Percentiles rank a stretch among this genome's conserved stretches.
Evolutionary conservation across 1,139 yeast species (phyloP).

Genomic region (Blastobotrys apis): DNA sequence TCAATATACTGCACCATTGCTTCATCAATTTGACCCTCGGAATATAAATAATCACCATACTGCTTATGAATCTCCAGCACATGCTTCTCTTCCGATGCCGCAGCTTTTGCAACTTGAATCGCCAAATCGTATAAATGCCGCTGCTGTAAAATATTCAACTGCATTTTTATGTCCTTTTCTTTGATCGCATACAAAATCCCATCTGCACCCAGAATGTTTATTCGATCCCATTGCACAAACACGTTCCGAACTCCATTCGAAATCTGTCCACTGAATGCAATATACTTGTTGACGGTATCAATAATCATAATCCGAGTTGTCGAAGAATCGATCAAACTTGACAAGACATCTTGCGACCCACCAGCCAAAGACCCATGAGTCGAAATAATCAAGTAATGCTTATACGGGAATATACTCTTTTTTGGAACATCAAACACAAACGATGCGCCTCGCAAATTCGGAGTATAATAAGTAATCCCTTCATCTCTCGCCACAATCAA

Average conservation of each 20-base stretch:
- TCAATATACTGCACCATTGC: slow-evolving; percentile 67
- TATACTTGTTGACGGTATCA: slow-evolving; percentile 64
- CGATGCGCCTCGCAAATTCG: slow-evolving; percentile 52
- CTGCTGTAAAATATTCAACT: slow-evolving; percentile 65
- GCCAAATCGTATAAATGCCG: slow-evolving; percentile 74
- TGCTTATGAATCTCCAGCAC: slow-evolving; percentile 54
- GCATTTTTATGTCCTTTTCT: slow-evolving; percentile 62
- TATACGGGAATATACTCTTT: slow-evolving; percentile 46
- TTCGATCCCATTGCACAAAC: slow-evolving; percentile 50
- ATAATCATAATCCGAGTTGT: slow-evolving; percentile 55
- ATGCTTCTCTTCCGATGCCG: slow-evolving; percentile 38
- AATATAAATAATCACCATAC: slow-evolving; percentile 70
- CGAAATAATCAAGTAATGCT: slow-evolving; percentile 53
- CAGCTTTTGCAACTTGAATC: slow-evolving; percentile 57
- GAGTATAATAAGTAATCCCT: slow-evolving; percentile 50
- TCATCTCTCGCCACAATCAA: slow-evolving; percentile 54
- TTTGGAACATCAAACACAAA: slow-evolving; percentile 59
- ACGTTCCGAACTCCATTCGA: slow-evolving; percentile 58
- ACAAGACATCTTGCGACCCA: slow-evolving; percentile 16
- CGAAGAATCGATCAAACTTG: slow-evolving; percentile 28
- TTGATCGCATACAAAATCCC: slow-evolving; percentile 67
- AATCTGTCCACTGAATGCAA: slow-evolving; percentile 66
- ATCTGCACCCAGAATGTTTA: slow-evolving; percentile 64
- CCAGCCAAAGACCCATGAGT: slow-evolving; percentile 38
- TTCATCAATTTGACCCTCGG: slow-evolving; percentile 58